These are phyloP conservation scores for Zostera marina DNA, from an alignment of 116 monocot species.

Conservation along the genomic window DNA sequence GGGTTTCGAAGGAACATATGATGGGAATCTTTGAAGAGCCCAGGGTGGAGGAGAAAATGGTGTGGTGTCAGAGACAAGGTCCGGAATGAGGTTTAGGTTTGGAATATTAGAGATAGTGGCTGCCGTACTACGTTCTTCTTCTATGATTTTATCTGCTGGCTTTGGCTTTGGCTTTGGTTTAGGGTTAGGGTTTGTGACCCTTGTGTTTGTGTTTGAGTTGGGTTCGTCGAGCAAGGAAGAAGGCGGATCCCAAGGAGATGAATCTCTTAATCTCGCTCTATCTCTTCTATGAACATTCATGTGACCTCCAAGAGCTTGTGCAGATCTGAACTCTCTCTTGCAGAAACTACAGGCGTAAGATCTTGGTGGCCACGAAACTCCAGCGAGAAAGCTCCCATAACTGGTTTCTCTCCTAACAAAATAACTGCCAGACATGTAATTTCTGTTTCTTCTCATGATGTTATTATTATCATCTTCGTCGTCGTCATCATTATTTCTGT, in stretches of 20 bases:
- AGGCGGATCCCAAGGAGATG: constrained; percentile 14
- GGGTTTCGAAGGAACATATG: no score
- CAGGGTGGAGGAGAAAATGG: neutral
- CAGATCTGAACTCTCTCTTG: constrained; percentile 64
- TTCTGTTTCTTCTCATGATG: neutral
- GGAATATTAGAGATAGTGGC: neutral
- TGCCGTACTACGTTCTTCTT: neutral
- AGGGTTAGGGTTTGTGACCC: constrained; percentile 10
- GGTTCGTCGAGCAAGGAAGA: neutral
- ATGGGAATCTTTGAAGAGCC: neutral
- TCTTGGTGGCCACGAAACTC: constrained; percentile 44
- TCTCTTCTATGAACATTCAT: constrained; percentile 61
- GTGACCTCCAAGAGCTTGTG: constrained; percentile 55
- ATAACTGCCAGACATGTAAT: neutral
- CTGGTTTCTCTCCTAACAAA: constrained; percentile 3
- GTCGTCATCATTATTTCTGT: neutral
- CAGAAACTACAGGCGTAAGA: constrained; percentile 57
- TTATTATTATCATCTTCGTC: neutral
- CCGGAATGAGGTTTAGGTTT: constrained; percentile 7
- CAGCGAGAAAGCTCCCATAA: constrained; percentile 6
- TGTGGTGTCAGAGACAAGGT: neutral
- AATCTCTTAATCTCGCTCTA: constrained; percentile 37
- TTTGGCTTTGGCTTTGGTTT: constrained; percentile 12
- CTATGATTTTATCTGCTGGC: no score
- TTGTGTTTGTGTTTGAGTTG: no score